A percentile compares a stretch with the other conserved stretches of the same genome.
These are phyloP conservation scores for Candida insectorum DNA, from an alignment of 805 yeast species.

Conservation along the genomic window DNA sequence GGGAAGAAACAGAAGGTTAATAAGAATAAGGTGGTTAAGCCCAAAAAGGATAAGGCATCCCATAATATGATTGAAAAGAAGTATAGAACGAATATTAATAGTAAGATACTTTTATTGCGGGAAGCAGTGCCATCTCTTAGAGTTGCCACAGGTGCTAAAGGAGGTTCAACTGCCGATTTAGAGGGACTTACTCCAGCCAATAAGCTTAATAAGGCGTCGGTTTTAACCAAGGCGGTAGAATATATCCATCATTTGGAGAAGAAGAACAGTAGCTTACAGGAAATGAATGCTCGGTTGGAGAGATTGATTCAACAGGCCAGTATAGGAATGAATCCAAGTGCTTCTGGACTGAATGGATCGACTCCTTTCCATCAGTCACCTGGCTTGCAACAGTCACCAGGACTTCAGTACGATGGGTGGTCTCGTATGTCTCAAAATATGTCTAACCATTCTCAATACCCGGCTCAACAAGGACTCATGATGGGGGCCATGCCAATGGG, in stretches of 20 bases:
- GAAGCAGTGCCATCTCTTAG: slow-evolving; percentile 78
- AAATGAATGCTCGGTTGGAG: slow-evolving; percentile 44
- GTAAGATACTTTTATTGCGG: slow-evolving; percentile 63
- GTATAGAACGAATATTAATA: slow-evolving; percentile 73
- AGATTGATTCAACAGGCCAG: slow-evolving; percentile 32
- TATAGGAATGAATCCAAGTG: slow-evolving; percentile 16
- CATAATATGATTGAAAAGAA: slow-evolving; percentile 82
- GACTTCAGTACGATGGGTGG: background rate
- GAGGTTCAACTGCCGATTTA: slow-evolving; percentile 43
- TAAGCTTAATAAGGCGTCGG: slow-evolving; percentile 74
- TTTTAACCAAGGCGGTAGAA: slow-evolving; percentile 72
- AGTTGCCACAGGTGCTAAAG: slow-evolving; percentile 48
- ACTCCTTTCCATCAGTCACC: background rate
- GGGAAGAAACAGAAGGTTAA: background rate
- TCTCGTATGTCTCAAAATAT: background rate
- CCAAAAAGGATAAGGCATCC: slow-evolving; percentile 33
- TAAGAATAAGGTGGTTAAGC: background rate
- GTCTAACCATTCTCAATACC: background rate
- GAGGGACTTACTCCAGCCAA: slow-evolving; percentile 77
- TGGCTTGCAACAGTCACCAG: background rate
- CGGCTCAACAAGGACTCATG: too few species aligned
- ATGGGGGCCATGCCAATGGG: slow-evolving; percentile 1
- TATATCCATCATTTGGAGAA: slow-evolving; percentile 70
- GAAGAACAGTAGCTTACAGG: slow-evolving; percentile 49
- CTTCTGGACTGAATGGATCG: background rate